These are phyloP conservation scores for Trichoderma sp. DNA, from an alignment of 2,329 filamentous ascomycete genomes.

Conservation along the genomic window DNA sequence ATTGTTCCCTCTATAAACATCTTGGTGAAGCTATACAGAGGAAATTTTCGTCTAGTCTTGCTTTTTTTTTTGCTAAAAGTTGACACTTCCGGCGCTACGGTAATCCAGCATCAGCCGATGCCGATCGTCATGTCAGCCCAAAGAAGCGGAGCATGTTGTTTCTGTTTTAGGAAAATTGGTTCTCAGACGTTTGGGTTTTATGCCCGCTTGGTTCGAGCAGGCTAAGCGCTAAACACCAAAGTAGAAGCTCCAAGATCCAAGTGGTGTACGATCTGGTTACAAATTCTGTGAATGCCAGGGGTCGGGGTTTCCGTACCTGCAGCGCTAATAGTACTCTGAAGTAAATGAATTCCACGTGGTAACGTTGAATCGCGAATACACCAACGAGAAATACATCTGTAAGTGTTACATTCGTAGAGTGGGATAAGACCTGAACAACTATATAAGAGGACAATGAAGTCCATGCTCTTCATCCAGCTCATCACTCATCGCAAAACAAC, in stretches of 20 bases:
- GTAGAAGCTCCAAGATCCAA: conserved; percentile 22
- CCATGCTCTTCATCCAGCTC: background rate
- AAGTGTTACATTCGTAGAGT: background rate
- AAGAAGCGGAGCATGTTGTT: background rate
- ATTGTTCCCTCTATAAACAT: background rate
- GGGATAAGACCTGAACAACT: background rate
- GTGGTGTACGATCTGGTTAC: background rate
- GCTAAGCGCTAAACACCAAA: conserved; percentile 23
- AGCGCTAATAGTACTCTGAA: background rate
- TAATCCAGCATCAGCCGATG: conserved; percentile 3
- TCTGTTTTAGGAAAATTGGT: conserved; percentile 8
- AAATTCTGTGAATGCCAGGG: background rate
- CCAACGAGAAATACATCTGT: background rate
- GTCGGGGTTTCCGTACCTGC: conserved; percentile 13
- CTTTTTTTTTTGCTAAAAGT: background rate
- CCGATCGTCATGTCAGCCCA: conserved; percentile 8
- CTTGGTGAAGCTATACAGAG: background rate
- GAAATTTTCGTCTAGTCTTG: background rate
- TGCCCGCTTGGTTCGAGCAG: background rate
- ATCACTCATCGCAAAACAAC: background rate
- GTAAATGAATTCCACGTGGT: conserved; percentile 2
- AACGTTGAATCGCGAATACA: background rate
- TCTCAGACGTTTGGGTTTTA: background rate
- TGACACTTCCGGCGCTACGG: background rate
- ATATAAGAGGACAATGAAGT: background rate